These are phyloP conservation scores for Clavulina sp. DNA, from an alignment of 768 basidiomycete species.

Conservation along the genomic window DNA sequence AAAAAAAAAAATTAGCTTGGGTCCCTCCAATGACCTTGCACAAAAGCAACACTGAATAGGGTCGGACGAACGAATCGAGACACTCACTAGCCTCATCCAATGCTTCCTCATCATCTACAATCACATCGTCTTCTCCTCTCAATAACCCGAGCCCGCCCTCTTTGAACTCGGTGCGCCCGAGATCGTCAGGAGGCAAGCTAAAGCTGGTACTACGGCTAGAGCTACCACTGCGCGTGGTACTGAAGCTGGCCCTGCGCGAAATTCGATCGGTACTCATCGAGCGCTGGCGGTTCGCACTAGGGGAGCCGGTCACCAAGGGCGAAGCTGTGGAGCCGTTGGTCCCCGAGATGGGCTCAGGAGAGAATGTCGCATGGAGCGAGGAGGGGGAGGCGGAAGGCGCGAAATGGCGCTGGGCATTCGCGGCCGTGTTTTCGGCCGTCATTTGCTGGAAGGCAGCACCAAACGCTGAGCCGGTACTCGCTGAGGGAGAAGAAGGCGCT, in stretches of 20 bases:
- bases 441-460: no score
- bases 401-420: no score
- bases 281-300: neutral
- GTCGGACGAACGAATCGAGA: neutral
- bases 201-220: constrained; percentile 73
- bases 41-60: constrained; percentile 1
- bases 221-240: no score
- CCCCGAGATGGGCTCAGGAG: no score
- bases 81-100: constrained; percentile 75
- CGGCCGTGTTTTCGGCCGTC: no score
- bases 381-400: no score
- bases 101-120: constrained; percentile 61
- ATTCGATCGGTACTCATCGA: neutral
- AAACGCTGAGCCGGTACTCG: no score
- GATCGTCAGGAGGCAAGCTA: constrained; percentile 46
- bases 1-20: neutral
- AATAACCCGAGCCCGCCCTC: constrained; percentile 29
- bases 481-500: no score
- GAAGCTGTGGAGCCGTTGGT: constrained; percentile 5
- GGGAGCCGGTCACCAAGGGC: constrained; percentile 14
- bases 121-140: constrained; percentile 31
- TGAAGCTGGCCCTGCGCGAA: no score
- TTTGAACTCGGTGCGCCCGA: constrained; percentile 28
- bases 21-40: constrained; percentile 1
- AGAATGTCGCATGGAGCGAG: no score